These are phyloP conservation scores for Scorias spongiosa DNA, from an alignment of 2,329 filamentous ascomycete species.

Conservation along the genomic window DNA sequence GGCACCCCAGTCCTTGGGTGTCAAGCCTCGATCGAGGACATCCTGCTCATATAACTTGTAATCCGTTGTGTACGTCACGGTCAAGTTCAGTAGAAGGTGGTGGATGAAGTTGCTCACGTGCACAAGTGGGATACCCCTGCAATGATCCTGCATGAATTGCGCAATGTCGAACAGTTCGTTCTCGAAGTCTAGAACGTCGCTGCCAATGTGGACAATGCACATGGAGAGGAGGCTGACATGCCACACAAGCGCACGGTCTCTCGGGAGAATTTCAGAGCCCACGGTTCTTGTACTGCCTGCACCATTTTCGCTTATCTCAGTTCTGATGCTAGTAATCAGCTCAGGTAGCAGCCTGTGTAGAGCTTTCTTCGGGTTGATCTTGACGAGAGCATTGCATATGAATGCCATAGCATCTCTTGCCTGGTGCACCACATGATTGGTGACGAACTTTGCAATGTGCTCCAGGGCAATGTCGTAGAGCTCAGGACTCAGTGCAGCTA, in stretches of 20 bases:
- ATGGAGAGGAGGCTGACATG: constrained; percentile 94
- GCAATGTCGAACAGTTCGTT: constrained; percentile 82
- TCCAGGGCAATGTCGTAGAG: constrained; percentile 84
- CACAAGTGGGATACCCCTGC: constrained; percentile 82
- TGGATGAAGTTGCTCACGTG: constrained; percentile 97
- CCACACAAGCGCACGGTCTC: constrained; percentile 89
- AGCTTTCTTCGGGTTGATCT: constrained; percentile 86
- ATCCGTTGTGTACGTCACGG: constrained; percentile 85
- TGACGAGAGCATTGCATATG: constrained; percentile 91
- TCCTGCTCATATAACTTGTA: constrained; percentile 75
- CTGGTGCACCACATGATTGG: constrained; percentile 90
- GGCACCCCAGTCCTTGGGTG: constrained; percentile 71
- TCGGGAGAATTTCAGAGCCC: constrained; percentile 80
- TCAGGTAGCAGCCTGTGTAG: constrained; percentile 82
- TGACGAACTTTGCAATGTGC: constrained; percentile 83
- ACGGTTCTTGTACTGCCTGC: constrained; percentile 90
- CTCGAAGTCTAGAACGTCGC: constrained; percentile 77
- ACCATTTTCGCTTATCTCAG: constrained; percentile 92
- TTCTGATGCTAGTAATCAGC: constrained; percentile 79
- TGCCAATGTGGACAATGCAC: constrained; percentile 91
- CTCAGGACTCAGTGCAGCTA: constrained; percentile 81
- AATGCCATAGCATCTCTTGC: constrained; percentile 96
- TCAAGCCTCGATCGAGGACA: constrained; percentile 54
- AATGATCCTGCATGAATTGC: constrained; percentile 91
- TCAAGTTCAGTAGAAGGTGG: constrained; percentile 85